These are phyloP conservation scores for Herpotrichia juniperi DNA, from an alignment of 2,329 filamentous ascomycete genomes.

Conservation along the genomic window DNA sequence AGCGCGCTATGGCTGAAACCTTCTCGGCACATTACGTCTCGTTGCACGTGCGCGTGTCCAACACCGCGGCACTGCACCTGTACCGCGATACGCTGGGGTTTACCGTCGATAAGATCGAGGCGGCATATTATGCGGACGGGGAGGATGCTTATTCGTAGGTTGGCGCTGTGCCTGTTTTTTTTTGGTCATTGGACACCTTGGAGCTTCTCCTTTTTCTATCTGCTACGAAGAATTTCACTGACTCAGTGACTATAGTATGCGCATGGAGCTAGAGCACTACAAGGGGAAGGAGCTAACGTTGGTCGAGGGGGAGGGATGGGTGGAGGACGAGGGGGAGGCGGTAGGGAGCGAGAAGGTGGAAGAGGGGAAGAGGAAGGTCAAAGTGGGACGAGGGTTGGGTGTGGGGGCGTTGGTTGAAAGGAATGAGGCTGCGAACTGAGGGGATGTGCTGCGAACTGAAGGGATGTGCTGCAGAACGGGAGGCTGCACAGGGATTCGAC, in stretches of 20 bases:
- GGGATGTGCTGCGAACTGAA: no score
- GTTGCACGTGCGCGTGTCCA: conserved; percentile 93
- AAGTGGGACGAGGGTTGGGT: conserved; percentile 79
- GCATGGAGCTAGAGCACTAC: conserved; percentile 73
- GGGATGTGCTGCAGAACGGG: no score
- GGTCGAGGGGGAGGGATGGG: conserved; percentile 42
- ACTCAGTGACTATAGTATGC: no score
- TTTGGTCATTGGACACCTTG: no score
- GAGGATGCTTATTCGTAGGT: conserved; percentile 93
- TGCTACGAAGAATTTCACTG: no score
- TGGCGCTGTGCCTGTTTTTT: no score
- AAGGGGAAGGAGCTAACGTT: conserved; percentile 58
- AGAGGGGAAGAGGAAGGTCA: conserved; percentile 66
- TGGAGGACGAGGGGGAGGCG: conserved; percentile 47
- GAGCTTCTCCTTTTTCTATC: no score
- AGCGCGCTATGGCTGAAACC: conserved; percentile 95
- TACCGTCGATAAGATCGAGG: conserved; percentile 82
- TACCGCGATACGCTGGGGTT: conserved; percentile 94
- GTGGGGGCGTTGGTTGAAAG: conserved; percentile 78
- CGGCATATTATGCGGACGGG: conserved; percentile 95
- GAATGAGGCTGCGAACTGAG: conserved; percentile 54
- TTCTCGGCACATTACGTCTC: conserved; percentile 92
- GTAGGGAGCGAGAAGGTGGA: conserved; percentile 41
- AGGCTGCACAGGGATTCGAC: no score
- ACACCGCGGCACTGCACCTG: conserved; percentile 86